Conservation (phyloP, 371 early-diverging fungal species). For the Rhizomucor pusillus region DNA sequence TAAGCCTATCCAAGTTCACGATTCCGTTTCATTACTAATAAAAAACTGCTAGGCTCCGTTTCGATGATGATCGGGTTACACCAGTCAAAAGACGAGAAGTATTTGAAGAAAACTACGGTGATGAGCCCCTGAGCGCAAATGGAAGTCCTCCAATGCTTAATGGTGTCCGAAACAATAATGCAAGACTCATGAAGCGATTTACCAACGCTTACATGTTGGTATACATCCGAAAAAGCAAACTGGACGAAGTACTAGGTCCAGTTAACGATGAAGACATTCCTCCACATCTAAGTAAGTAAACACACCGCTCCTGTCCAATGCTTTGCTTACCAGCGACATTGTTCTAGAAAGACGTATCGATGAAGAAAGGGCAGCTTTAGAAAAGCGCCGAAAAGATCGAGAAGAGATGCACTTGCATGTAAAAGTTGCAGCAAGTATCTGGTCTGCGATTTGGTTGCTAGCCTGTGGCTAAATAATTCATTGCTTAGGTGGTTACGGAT, state of each 20-base stretch:
- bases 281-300: slow-evolving; percentile 62
- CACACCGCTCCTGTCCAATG: neutral
- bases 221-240: slow-evolving; percentile 78
- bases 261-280: slow-evolving; percentile 71
- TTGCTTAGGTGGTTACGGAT: slow-evolving; percentile 57
- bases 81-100: slow-evolving; percentile 85
- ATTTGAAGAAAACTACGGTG: slow-evolving; percentile 95
- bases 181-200: slow-evolving; percentile 59
- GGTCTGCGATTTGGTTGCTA: neutral
- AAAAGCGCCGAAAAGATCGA: slow-evolving; percentile 58
- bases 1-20: slow-evolving; percentile 9
- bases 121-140: slow-evolving; percentile 44
- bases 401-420: slow-evolving; percentile 71
- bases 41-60: slow-evolving; percentile 63
- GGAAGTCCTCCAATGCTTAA: slow-evolving; percentile 47
- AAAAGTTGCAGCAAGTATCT: slow-evolving; percentile 53
- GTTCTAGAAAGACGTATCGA: slow-evolving; percentile 54
- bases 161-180: slow-evolving; percentile 13
- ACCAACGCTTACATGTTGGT: slow-evolving; percentile 98
- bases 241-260: slow-evolving; percentile 68
- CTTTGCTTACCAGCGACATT: slow-evolving; percentile 3
- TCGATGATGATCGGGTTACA: slow-evolving; percentile 96
- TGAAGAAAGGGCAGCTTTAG: slow-evolving; percentile 55
- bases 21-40: neutral
- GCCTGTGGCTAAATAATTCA: neutral